Base-by-base conservation (phyloP, 352 stramenopile genomes). In the Pseudoperonospora humuli region DNA sequence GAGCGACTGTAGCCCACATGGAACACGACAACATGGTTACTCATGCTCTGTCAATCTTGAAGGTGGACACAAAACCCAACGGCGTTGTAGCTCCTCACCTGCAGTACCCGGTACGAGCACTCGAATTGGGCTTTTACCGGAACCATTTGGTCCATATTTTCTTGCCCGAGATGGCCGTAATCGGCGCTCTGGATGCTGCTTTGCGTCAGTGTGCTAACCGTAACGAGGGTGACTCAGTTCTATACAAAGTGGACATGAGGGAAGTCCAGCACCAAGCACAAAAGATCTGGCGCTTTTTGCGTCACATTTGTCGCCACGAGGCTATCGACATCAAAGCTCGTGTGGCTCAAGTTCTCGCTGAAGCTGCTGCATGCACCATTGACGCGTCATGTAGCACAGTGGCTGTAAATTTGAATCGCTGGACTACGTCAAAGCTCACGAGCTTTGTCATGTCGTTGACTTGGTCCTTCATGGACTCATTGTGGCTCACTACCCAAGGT, bases 81-180 rank as follows among this genome's bases (percentile, higher is more conserved):
- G 46, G 54, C n/a, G 67, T 86, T 19, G 42, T 87, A 9, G 23
- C 46, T n/a, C 58, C 75, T 3, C 65, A 84, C 8, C 43, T 85
- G 7, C 50, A 74, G 36, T 83, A 75, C 33, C 68, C 78, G 23
- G 76, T 70, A 35, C 67, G 72, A 23, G 71, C 81, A 24, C 55
- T 95, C 1, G 72, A 86, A 39, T 43, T 95, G 3, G 73, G 64
- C 4, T 95, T 90, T 45, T 93, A 93, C 52, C 77, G 84, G 3
- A 95, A 95, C 45, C 78, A 93, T 27, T 45, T 93, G 40, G 54
- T 93, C 0, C 75, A 93, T 44, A 53, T 86, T 33, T 92, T 95
- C 24, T 31, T 91, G 5, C 70, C 64, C 1, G 78, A 94, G 21
- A 84, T 88, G 59, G 74, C 79, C 3, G 52, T 89, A 14, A 46